Percentiles rank a stretch among this genome's conserved stretches.
phyloP scores from a whole-genome alignment of 2,329 filamentous ascomycete genomes.

The Boeremia lycopersici region DNA sequence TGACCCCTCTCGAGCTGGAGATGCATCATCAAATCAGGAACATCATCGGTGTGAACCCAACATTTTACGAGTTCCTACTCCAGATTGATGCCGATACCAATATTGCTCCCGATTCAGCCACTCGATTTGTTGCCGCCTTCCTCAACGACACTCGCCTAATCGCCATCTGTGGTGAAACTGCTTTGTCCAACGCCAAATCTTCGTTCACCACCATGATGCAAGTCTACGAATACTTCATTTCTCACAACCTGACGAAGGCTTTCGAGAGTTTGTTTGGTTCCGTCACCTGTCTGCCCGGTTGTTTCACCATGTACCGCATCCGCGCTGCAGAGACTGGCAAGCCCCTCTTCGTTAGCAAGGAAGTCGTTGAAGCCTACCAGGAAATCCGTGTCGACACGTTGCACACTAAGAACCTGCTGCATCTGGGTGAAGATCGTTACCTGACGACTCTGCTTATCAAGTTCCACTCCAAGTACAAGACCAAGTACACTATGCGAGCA shows the following conservation, averaged over 20 bases:
- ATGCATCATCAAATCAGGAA: conserved; percentile 99
- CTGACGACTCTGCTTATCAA: conserved; percentile 93
- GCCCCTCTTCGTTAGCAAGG: conserved; percentile 92
- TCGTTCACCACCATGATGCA: conserved; percentile 99
- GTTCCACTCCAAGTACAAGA: conserved; percentile 92
- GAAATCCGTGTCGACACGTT: conserved; percentile 96
- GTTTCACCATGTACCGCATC: conserved; percentile 99
- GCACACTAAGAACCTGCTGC: conserved; percentile 97
- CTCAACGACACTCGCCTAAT: conserved; percentile 92
- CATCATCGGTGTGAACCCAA: conserved; percentile 97
- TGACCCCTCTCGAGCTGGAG: conserved; percentile 95
- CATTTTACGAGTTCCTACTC: conserved; percentile 95
- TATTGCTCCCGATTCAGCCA: conserved; percentile 85
- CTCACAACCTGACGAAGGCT: conserved; percentile 93
- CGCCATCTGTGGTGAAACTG: conserved; percentile 92
- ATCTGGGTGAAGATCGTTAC: conserved; percentile 97
- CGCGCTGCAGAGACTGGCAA: conserved; percentile 93
- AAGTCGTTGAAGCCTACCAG: conserved; percentile 85
- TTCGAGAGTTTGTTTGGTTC: conserved; percentile 97
- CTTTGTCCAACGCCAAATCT: conserved; percentile 87
- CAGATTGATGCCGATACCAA: conserved; percentile 98
- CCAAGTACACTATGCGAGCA: conserved; percentile 91
- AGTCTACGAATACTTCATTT: conserved; percentile 99
- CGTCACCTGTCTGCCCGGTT: conserved; percentile 96
- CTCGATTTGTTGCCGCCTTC: conserved; percentile 90